Evolutionary conservation across 192 early-diverging fungal species (phyloP), one percentile per base, ranked within the genome.

Genomic region (Powellomyces hirtus): DNA sequence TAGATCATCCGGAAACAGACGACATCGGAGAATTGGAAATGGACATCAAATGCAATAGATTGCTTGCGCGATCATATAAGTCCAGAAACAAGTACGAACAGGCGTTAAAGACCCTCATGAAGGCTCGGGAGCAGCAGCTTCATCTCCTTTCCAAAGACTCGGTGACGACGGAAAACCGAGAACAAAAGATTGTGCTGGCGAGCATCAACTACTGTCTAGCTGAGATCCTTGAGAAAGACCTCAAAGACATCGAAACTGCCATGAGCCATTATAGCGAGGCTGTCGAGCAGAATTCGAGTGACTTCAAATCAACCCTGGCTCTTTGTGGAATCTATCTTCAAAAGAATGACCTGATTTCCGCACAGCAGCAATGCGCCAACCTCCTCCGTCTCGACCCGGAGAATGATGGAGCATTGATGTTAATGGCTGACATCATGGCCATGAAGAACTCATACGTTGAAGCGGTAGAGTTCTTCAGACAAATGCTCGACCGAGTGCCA

Each of bases 361-460:
- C 84, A n/a, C 84, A 86, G 59, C 76, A 35, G 18, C 76, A 81
- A 34, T 79, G 79, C 62, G 46, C 77, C 18, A 29, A 44, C 16
- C 29, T 86, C 33, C 73, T 86, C 4, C 42, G 63, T 26, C 18
- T 63, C 20, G 77, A 83, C 38, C 50, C 66, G 13, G 67, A 46
- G 26, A 62, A 59, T 46, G 74, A 78, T n/a, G 79, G 75, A 26
- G 81, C 84, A 3, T 76, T 76, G 3, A 52, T 86, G 40, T 56
- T 81, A 29, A 77, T 86, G 66, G 79, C 80, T 27, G 77, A 86
- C 37, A 69, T 86, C 36, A 70, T 82, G 57, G 68, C 68, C 57
- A 65, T 67, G n/a, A 72, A 77, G 34, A 72, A 74, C 29, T 64
- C 63, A 14, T 81, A 76, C 60, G 22, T 35, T 2, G 66, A 73